A percentile compares a stretch with the other conserved stretches of the same genome.
These are phyloP conservation scores for Neostapfia colusana DNA, from an alignment of 176 grass and related monocot species.

Conservation along the genomic window DNA sequence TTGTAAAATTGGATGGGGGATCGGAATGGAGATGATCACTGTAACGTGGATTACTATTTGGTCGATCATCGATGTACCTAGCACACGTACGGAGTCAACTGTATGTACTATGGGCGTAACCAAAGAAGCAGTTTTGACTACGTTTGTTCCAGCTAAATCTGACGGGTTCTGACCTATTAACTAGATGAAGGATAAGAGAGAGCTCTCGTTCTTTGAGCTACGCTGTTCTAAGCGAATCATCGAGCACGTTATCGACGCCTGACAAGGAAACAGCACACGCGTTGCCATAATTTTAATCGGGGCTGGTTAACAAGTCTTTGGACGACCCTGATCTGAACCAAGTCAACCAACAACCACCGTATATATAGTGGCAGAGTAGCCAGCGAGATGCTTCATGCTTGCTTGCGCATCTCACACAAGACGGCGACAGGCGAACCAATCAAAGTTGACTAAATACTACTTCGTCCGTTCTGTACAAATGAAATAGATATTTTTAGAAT, in stretches of 20 bases:
- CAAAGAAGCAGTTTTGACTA: neutral
- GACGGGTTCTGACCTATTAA: neutral
- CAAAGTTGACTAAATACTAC: conserved; percentile 9
- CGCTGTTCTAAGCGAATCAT: neutral
- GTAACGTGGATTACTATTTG: neutral
- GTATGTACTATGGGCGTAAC: neutral
- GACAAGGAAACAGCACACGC: neutral
- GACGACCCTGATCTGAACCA: conserved; percentile 25
- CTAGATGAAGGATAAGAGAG: neutral
- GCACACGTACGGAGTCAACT: neutral
- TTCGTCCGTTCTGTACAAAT: too few relatives aligned
- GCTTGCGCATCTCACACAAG: conserved; percentile 4
- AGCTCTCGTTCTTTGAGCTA: neutral
- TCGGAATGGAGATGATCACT: neutral
- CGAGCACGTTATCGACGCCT: neutral
- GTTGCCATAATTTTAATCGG: neutral
- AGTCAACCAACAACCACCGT: conserved; percentile 29
- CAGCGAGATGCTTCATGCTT: neutral
- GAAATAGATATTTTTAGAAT: too few relatives aligned
- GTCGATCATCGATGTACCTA: conserved; percentile 30
- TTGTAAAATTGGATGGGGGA: conserved; percentile 16
- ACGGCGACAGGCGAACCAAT: conserved; percentile 11
- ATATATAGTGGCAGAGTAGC: neutral
- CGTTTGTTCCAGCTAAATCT: conserved; percentile 12
- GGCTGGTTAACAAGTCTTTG: neutral